These are phyloP conservation scores for Ophiobolus disseminans DNA, from an alignment of 2,329 filamentous ascomycete species.

Conservation along the genomic window DNA sequence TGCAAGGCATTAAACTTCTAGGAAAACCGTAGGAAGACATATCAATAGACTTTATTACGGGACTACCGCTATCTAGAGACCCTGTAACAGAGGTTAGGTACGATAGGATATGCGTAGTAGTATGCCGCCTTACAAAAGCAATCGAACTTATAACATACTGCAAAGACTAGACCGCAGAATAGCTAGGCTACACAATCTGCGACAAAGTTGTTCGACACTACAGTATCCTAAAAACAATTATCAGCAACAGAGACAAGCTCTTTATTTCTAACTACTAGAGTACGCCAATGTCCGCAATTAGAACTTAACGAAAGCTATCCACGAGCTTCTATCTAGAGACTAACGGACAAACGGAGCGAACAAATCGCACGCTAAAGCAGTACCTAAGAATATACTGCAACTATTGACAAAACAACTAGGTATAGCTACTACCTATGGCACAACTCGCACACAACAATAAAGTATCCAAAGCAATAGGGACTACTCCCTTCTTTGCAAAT, in stretches of 20 bases:
- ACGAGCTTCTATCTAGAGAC: no score
- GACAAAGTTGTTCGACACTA: not conserved
- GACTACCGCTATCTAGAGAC: conserved; percentile 3
- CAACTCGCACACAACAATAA: no score
- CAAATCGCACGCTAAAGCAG: no score
- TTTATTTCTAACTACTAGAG: not conserved
- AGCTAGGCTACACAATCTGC: not conserved
- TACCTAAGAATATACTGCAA: no score
- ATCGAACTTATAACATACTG: conserved; percentile 1
- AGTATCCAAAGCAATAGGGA: no score
- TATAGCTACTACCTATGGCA: no score
- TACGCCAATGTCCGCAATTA: no score
- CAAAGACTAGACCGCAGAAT: not conserved
- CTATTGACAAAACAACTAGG: no score
- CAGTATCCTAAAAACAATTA: not conserved
- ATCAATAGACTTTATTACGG: conserved; percentile 13
- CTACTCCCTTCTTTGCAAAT: no score
- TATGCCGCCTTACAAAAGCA: conserved; percentile 2
- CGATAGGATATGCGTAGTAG: conserved; percentile 4
- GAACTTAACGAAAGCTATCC: no score
- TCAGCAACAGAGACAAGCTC: not conserved
- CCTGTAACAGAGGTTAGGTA: not conserved
- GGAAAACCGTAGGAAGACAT: conserved; percentile 8
- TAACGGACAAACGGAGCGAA: no score
- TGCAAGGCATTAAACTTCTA: conserved; percentile 9